A percentile compares a stretch with the other conserved stretches of the same genome.
Conservation (phyloP, 1,284 basidiomycete species). For the Apiotrichum brassicae region DNA sequence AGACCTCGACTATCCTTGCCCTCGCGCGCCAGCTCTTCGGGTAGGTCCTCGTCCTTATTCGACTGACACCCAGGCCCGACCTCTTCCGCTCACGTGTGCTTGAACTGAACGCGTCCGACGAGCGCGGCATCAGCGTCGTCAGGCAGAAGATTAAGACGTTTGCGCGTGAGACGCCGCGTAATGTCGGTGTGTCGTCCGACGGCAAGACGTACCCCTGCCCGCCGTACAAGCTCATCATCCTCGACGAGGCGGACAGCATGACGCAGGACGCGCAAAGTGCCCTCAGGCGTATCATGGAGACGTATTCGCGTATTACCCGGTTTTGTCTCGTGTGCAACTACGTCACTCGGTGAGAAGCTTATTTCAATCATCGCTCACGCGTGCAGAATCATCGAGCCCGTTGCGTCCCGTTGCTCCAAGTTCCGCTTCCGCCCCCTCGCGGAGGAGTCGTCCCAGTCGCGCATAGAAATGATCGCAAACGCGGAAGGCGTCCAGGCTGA, state of each 20-base stretch:
- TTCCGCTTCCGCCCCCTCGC: constrained; percentile 96
- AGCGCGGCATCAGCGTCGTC: constrained; percentile 93
- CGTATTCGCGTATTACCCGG: constrained; percentile 88
- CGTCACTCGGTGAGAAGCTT: constrained; percentile 71
- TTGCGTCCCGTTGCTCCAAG: constrained; percentile 98
- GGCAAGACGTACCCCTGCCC: constrained; percentile 88
- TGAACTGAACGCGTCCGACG: constrained; percentile 98
- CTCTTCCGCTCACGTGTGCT: constrained; percentile 89
- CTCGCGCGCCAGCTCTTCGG: constrained; percentile 91
- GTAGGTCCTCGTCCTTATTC: constrained; percentile 46
- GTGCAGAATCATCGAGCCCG: constrained; percentile 97
- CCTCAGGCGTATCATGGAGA: constrained; percentile 96
- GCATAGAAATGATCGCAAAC: constrained; percentile 73
- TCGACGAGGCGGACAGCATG: constrained; percentile 99
- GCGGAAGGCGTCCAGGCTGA: constrained; percentile 52
- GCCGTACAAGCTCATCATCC: constrained; percentile 97
- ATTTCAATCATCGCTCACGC: not conserved
- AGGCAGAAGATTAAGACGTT: constrained; percentile 99
- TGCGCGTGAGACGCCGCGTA: constrained; percentile 85
- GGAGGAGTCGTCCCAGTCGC: constrained; percentile 62
- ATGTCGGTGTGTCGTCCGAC: constrained; percentile 61
- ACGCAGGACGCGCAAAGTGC: constrained; percentile 98
- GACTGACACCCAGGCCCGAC: constrained; percentile 66
- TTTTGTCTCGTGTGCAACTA: constrained; percentile 99
- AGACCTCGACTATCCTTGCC: constrained; percentile 94